These are phyloP conservation scores for Zychaea mexicana DNA, from an alignment of 371 early-diverging fungal genomes.

Conservation along the genomic window DNA sequence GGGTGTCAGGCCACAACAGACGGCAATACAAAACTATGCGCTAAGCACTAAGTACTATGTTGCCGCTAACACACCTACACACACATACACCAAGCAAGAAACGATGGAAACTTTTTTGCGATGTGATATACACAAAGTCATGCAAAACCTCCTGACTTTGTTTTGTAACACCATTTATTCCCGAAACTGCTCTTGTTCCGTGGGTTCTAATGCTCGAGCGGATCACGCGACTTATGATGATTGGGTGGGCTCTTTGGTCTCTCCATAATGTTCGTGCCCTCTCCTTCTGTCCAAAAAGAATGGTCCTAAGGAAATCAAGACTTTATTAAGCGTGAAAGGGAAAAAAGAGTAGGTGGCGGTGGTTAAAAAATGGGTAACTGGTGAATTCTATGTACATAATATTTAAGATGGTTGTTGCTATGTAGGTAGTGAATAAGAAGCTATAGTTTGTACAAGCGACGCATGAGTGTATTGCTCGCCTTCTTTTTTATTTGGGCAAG, in stretches of 20 bases:
- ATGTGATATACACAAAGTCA: too few relatives aligned
- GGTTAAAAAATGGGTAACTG: too few relatives aligned
- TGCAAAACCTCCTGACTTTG: background rate
- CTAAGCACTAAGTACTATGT: too few relatives aligned
- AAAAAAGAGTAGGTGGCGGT: too few relatives aligned
- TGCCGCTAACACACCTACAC: too few relatives aligned
- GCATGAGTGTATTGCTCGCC: background rate
- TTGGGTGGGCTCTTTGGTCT: background rate
- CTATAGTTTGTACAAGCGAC: slow-evolving; percentile 9
- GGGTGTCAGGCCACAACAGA: background rate
- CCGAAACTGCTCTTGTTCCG: background rate
- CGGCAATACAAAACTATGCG: background rate
- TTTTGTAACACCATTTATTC: background rate
- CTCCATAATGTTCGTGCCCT: too few relatives aligned
- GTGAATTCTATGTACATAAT: background rate
- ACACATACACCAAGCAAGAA: too few relatives aligned
- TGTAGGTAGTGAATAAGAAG: background rate
- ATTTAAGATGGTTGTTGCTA: background rate
- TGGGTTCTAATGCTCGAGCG: background rate
- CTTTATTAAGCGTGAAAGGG: too few relatives aligned
- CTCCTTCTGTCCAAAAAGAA: too few relatives aligned
- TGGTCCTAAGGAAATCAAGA: too few relatives aligned
- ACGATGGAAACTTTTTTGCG: too few relatives aligned
- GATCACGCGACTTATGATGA: background rate
- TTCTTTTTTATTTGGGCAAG: slow-evolving; percentile 28